Evolutionary conservation across 257 asterid species (phyloP).

Genomic region (Lithospermum erythrorhizon): DNA sequence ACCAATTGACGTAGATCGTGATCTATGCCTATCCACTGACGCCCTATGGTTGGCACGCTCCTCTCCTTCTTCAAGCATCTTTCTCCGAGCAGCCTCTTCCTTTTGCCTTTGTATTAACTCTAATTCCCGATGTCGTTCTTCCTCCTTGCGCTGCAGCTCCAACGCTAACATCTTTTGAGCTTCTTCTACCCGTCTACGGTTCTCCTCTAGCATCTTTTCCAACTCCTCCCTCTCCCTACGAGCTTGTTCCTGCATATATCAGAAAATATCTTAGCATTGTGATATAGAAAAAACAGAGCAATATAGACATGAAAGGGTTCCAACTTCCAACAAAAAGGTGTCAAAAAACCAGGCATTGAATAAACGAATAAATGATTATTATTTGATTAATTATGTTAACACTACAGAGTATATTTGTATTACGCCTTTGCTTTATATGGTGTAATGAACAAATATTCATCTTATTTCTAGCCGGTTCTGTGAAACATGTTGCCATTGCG

Average conservation of each 20-base stretch:
- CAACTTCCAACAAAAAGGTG: too few species aligned
- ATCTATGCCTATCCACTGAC: conserved; percentile 31
- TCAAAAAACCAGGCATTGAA: neutral
- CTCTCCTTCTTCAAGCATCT: conserved; percentile 63
- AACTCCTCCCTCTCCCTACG: conserved; percentile 88
- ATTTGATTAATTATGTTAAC: too few species aligned
- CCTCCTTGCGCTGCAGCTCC: conserved; percentile 72
- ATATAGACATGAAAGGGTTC: neutral
- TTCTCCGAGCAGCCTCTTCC: conserved; percentile 71
- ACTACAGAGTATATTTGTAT: too few species aligned
- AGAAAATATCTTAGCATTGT: conserved; percentile 1
- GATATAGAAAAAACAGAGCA: neutral
- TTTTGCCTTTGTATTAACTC: conserved; percentile 83
- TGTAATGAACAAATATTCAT: too few species aligned
- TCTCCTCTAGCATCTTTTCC: conserved; percentile 93
- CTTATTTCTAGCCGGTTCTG: too few species aligned
- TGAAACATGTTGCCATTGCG: neutral
- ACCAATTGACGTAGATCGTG: conserved; percentile 39
- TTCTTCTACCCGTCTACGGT: conserved; percentile 83
- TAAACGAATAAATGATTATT: too few species aligned
- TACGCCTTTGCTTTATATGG: too few species aligned
- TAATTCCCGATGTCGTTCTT: conserved; percentile 68
- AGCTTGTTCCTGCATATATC: conserved; percentile 60
- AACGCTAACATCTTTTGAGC: conserved; percentile 77
- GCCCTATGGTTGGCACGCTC: conserved; percentile 35